Evolutionary conservation across 164 flowering plant genomes (phyloP), one percentile per base, ranked within the genome.

Genomic region (Nymphaea colorata): DNA sequence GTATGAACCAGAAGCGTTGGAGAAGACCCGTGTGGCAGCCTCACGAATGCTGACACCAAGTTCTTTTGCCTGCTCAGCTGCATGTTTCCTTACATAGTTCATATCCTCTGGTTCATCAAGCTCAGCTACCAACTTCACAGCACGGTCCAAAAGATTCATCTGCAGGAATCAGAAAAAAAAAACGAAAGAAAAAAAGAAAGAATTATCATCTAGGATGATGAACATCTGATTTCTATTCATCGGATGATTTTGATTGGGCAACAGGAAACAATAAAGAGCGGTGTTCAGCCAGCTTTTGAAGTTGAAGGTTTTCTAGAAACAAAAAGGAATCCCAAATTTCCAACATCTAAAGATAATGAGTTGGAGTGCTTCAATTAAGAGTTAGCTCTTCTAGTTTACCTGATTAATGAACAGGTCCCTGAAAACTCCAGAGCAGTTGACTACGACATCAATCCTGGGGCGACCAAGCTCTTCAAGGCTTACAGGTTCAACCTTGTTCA

Each of bases 71-170:
- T 95, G 99, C 68, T 95, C 86, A 15, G 83, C 41, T 16, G 99
- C 97, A 70, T 95, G 98, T 73, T 95, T 95, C 79, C 86, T 83
- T n/a, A 95, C 91, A 69, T 71, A 95, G 81, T 95, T 92, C 53
- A 81, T 85, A 6, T 88, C 98, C 61, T 68, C 90, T 15, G 99
- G 98, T 73, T 95, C 99, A 63, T 95, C 98, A 43, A 91, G 84
- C 76, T 95, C 99, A 16, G 99, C 99, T 36, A 95, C 97, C 98
- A 91, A 83, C 85, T 95, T 95, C 75, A 95, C 87, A 4, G 94
- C 99, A 57, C 96, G 89, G 71, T 95, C 99, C 41, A 95, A 84
- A 66, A 95, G 96, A 73, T 95, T 95, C 99, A 95, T 95, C 99
- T 95, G 80, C 45, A 14, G 18, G 45, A 11, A 25, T 12, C 44